phyloP scores from a whole-genome alignment of 2,329 filamentous ascomycete species.

The Hymenoscyphus fraxineus region DNA sequence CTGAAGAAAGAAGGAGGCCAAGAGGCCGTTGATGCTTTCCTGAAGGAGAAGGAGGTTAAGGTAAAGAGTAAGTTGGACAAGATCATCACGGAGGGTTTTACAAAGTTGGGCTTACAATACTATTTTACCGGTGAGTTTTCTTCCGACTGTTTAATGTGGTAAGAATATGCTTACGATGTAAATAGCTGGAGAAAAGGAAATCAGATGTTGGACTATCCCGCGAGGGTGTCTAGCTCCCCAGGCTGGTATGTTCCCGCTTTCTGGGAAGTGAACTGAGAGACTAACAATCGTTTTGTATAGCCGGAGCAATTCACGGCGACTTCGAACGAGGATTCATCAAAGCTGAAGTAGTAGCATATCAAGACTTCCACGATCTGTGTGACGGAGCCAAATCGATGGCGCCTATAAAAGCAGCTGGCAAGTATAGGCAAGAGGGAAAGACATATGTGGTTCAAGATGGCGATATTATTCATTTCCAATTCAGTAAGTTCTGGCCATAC shows the following conservation, averaged over 20 bases:
- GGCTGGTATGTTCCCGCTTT: conserved; percentile 25
- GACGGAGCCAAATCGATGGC: conserved; percentile 43
- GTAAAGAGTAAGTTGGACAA: conserved; percentile 42
- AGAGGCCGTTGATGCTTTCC: conserved; percentile 37
- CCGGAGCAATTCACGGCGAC: conserved; percentile 37
- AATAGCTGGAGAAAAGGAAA: conserved; percentile 43
- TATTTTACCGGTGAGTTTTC: conserved; percentile 37
- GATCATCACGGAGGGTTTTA: conserved; percentile 44
- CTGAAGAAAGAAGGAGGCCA: conserved; percentile 39
- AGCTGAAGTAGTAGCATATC: conserved; percentile 44
- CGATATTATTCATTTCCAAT: conserved; percentile 44
- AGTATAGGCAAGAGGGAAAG: conserved; percentile 44
- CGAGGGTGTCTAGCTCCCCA: conserved; percentile 40
- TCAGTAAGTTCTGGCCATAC: conserved; percentile 36
- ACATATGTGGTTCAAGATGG: conserved; percentile 43
- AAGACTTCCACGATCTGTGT: conserved; percentile 44
- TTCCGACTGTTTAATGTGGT: neutral
- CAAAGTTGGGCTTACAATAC: conserved; percentile 43
- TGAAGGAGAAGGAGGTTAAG: conserved; percentile 31
- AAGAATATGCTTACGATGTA: neutral
- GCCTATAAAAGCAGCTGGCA: conserved; percentile 44
- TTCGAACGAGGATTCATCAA: conserved; percentile 46
- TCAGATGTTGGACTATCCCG: conserved; percentile 43
- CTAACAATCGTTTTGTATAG: neutral
- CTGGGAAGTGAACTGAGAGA: neutral